Base-by-base conservation (phyloP, 192 early-diverging fungal genomes). In the Linnemannia zychae region DNA sequence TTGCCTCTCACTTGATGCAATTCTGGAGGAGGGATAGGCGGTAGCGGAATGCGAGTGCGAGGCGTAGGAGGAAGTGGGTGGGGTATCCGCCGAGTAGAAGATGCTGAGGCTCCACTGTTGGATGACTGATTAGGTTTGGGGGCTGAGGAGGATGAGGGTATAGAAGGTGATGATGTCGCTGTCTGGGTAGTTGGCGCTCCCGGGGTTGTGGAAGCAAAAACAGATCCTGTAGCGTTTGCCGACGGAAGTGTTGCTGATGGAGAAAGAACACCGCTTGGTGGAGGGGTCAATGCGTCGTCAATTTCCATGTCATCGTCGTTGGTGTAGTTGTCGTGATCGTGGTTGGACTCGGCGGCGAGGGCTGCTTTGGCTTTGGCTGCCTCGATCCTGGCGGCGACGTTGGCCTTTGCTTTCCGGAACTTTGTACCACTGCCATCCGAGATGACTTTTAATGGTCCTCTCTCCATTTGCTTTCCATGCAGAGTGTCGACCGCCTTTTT, bases 261-360 rank as follows among this genome's bases (percentile, higher is more conserved):
- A 48, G 81, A 83, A 0, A 81, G 69, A 63, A 75, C 74, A 28
- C 72, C 73, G 38, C 77, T 85, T 0, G 87, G 73, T 13, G 87
- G 87, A 28, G 87, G 87, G 3, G 87, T 84, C n/a, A 82, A 85
- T 12, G 82, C 82, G 37, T 88, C 87, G 24, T 82, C 87, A 67
- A 88, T 88, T 71, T 88, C 87, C 87, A 88, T 88, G 44, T 88
- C 87, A 48, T 88, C 87, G 63, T 88, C 83, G 50, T 86, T 79
- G 44, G 79, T 74, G 78, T 86, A 76, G 65, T 80, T 67, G 46
- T 81, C 78, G 12, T 79, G 74, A 17, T 84, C 78, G 28, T 78
- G 78, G 37, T 44, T 86, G 18, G 73, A 73, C 36, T 82, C 84
- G 46, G 79, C 73, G 24, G 60, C 77, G 15, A 78, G 76, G 4